Conservation (phyloP, 2,329 filamentous ascomycete species). For the Xylariaceae sp. region DNA sequence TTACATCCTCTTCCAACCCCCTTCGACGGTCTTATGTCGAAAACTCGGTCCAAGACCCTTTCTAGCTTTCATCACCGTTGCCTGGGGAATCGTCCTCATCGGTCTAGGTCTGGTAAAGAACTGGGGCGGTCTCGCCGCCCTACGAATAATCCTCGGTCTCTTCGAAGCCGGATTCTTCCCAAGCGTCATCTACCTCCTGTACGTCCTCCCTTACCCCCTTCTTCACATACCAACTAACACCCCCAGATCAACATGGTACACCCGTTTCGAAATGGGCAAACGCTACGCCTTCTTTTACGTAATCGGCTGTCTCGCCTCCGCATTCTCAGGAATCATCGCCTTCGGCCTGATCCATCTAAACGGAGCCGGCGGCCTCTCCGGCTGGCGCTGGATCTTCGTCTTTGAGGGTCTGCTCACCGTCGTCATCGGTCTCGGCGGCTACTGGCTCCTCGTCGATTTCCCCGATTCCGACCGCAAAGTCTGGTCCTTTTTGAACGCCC, state of each 20-base stretch:
- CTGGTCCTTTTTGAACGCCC: conserved; percentile 38
- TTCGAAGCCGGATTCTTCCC: conserved; percentile 69
- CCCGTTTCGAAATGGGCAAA: conserved; percentile 63
- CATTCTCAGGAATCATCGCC: conserved; percentile 63
- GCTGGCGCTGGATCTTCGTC: conserved; percentile 66
- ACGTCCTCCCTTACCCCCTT: background rate
- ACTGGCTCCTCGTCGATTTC: conserved; percentile 45
- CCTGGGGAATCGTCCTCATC: conserved; percentile 59
- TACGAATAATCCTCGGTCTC: conserved; percentile 56
- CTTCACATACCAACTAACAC: background rate
- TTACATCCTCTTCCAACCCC: conserved; percentile 67
- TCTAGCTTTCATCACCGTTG: conserved; percentile 48
- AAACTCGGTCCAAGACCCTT: conserved; percentile 59
- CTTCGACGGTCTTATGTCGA: conserved; percentile 63
- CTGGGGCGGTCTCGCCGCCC: conserved; percentile 48
- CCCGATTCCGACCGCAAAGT: conserved; percentile 39
- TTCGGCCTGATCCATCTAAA: conserved; percentile 64
- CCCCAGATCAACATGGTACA: conserved; percentile 58
- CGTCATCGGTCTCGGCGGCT: conserved; percentile 36
- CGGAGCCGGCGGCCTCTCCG: conserved; percentile 48
- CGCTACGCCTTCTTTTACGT: conserved; percentile 66
- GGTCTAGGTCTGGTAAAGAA: conserved; percentile 57
- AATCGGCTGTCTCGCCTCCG: conserved; percentile 60
- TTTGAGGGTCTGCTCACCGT: conserved; percentile 51
- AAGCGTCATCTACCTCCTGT: conserved; percentile 63